phyloP scores from a whole-genome alignment of 2,329 filamentous ascomycete species.

The Pseudogymnoascus sp. region DNA sequence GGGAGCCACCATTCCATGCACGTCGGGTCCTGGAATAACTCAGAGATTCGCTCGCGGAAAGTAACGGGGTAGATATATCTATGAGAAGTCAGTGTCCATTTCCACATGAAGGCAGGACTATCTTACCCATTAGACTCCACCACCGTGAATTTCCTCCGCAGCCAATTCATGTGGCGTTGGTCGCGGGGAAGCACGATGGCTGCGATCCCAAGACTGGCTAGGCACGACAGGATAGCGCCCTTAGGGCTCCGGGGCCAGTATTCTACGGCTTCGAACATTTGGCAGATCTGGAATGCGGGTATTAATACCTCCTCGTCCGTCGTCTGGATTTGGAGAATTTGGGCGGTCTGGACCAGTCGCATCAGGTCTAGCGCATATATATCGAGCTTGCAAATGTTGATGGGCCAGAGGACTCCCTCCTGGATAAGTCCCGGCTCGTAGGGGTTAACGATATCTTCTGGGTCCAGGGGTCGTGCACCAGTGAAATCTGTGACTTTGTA shows the following conservation, averaged over 20 bases:
- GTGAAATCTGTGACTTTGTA: constrained; percentile 60
- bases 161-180: constrained; percentile 66
- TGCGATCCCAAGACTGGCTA: constrained; percentile 69
- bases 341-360: constrained; percentile 63
- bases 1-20: constrained; percentile 86
- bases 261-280: constrained; percentile 72
- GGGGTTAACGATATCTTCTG: constrained; percentile 66
- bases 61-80: constrained; percentile 79
- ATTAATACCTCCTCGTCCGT: constrained; percentile 50
- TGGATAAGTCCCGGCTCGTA: constrained; percentile 65
- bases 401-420: constrained; percentile 61
- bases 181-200: constrained; percentile 76
- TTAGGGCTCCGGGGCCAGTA: constrained; percentile 63
- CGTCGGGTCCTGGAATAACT: constrained; percentile 64
- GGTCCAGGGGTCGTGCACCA: constrained; percentile 42
- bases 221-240: constrained; percentile 64
- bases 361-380: constrained; percentile 74
- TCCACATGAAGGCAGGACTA: not conserved
- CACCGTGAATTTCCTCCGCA: constrained; percentile 67
- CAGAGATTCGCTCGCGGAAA: constrained; percentile 68
- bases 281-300: constrained; percentile 60
- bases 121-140: constrained; percentile 74
- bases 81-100: constrained; percentile 13
- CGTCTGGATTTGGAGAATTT: constrained; percentile 41
- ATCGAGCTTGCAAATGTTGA: constrained; percentile 69